Evolutionary conservation across 2,329 filamentous ascomycete genomes (phyloP).

Genomic region (Zasmidium angulare): DNA sequence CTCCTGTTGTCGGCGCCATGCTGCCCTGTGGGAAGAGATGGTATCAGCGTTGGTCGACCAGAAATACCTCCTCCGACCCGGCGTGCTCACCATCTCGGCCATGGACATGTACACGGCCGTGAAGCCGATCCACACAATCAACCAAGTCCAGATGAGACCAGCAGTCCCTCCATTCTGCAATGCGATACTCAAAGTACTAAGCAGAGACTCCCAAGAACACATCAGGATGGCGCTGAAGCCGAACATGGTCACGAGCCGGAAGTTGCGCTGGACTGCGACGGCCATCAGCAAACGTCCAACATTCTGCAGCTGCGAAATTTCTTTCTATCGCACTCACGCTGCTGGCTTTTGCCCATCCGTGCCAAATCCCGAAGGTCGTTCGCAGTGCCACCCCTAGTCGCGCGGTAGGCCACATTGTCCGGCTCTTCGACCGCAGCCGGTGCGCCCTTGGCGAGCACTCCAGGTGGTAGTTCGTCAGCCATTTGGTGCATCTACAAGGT

Average conservation of each 20-base stretch:
- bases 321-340: not conserved
- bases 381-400: conserved; percentile 10
- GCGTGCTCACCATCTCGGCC: conserved; percentile 25
- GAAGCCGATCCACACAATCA: conserved; percentile 35
- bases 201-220: conserved; percentile 25
- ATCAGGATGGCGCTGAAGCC: conserved; percentile 26
- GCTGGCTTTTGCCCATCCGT: conserved; percentile 10
- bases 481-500: not conserved
- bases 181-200: conserved; percentile 10
- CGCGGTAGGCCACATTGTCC: conserved; percentile 1
- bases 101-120: conserved; percentile 32
- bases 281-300: conserved; percentile 9
- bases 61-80: not conserved
- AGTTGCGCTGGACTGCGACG: conserved; percentile 21
- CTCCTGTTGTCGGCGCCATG: conserved; percentile 38
- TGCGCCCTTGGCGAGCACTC: not conserved
- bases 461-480: not conserved
- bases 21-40: conserved; percentile 5
- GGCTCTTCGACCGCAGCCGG: not conserved
- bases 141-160: conserved; percentile 35
- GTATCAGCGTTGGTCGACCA: not conserved
- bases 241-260: conserved; percentile 24
- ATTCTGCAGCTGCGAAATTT: conserved; percentile 8
- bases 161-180: conserved; percentile 19
- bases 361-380: conserved; percentile 9